These are phyloP conservation scores for Colletotrichum liaoningense DNA, from an alignment of 2,329 filamentous ascomycete genomes.

Conservation along the genomic window DNA sequence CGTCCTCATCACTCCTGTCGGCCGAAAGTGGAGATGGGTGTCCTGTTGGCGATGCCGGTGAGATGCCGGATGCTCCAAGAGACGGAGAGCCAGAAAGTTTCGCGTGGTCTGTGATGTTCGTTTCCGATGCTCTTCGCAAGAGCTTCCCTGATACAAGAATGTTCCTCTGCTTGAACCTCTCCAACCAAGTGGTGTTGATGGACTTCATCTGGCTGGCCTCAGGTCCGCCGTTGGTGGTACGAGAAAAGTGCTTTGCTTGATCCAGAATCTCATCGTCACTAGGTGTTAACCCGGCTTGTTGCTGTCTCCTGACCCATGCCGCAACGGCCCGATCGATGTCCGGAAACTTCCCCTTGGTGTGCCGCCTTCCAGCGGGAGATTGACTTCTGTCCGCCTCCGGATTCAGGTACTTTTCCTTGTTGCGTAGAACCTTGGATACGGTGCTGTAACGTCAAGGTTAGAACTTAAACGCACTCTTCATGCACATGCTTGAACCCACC, in stretches of 20 bases:
- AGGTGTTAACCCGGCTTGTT: conserved; percentile 78
- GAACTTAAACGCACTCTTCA: conserved; percentile 21
- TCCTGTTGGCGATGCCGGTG: conserved; percentile 77
- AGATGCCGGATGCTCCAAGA: conserved; percentile 69
- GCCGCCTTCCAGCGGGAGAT: conserved; percentile 79
- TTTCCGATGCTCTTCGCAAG: conserved; percentile 69
- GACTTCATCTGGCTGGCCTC: conserved; percentile 76
- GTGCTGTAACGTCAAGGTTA: conserved; percentile 71
- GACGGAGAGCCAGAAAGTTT: conserved; percentile 66
- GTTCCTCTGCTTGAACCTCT: conserved; percentile 96
- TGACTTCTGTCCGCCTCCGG: conserved; percentile 78
- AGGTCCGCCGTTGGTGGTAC: conserved; percentile 69
- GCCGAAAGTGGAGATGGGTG: conserved; percentile 77
- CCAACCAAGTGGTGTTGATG: conserved; percentile 83
- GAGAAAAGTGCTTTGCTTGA: conserved; percentile 83
- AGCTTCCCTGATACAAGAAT: conserved; percentile 59
- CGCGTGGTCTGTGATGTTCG: conserved; percentile 77
- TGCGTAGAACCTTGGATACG: conserved; percentile 95
- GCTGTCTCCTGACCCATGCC: conserved; percentile 87
- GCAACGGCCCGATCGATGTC: conserved; percentile 93
- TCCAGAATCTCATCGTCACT: conserved; percentile 86
- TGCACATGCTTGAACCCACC: conserved; percentile 69
- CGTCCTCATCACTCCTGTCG: conserved; percentile 76
- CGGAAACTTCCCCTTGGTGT: conserved; percentile 81
- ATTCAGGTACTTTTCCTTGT: conserved; percentile 94